phyloP scores from a whole-genome alignment of 805 yeast genomes.

The Candida corydali region DNA sequence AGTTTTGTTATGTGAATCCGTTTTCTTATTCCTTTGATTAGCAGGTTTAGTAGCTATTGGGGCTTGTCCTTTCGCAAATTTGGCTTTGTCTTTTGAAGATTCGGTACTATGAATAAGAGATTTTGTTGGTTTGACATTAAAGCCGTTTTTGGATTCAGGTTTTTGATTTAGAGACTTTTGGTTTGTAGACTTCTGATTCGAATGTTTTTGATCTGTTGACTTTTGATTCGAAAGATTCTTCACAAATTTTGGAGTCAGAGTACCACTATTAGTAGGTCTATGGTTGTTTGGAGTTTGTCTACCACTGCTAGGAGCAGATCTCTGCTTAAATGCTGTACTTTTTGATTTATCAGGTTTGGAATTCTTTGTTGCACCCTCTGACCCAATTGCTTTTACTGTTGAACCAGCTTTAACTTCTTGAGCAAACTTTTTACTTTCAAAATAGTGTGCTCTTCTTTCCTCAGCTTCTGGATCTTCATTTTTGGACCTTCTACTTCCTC shows the following conservation, averaged over 20 bases:
- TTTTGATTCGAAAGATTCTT: too few species aligned
- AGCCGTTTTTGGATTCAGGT: neutral
- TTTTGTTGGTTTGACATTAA: neutral
- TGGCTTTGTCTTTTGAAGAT: neutral
- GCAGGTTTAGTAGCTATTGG: neutral
- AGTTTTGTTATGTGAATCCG: too few species aligned
- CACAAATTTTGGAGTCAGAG: conserved; percentile 1
- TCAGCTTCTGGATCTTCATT: conserved; percentile 27
- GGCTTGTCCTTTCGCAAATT: neutral
- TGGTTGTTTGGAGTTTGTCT: neutral
- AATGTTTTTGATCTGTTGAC: too few species aligned
- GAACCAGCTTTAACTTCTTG: conserved; percentile 32
- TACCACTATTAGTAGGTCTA: conserved; percentile 2
- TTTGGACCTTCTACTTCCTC: conserved; percentile 13
- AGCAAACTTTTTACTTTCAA: conserved; percentile 26
- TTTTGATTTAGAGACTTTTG: neutral
- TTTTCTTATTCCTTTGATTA: too few species aligned
- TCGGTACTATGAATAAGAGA: neutral
- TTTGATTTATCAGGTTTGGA: neutral
- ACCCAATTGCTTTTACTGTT: conserved; percentile 37
- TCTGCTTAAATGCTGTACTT: neutral
- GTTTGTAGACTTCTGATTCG: too few species aligned
- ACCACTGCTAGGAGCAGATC: conserved; percentile 2
- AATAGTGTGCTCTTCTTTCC: conserved; percentile 36
- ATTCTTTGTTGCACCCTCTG: conserved; percentile 12